Conservation (phyloP, 2,329 filamentous ascomycete genomes). For the Claviceps lovelessii region DNA sequence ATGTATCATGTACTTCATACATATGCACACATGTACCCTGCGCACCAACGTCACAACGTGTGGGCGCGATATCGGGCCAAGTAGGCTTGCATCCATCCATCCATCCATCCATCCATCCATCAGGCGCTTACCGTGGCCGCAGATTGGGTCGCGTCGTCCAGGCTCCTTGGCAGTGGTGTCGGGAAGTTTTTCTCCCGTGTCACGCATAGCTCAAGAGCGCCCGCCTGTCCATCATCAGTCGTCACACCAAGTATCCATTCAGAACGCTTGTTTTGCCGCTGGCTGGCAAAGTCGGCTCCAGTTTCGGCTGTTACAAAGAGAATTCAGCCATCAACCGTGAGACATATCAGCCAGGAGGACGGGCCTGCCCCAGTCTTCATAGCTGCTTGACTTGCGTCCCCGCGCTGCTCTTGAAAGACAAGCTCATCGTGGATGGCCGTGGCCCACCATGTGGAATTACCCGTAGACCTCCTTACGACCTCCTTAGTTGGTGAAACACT, state of each 20-base stretch:
- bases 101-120: not conserved
- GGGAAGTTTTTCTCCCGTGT: not conserved
- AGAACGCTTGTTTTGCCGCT: not conserved
- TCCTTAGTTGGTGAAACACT: too few relatives aligned
- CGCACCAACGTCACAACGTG: not conserved
- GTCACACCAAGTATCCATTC: not conserved
- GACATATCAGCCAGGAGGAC: not conserved
- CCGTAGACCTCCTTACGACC: too few relatives aligned
- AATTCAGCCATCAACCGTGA: not conserved
- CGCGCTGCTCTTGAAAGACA: too few relatives aligned
- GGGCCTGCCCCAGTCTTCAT: not conserved
- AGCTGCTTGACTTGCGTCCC: not conserved
- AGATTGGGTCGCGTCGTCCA: slow-evolving; percentile 6
- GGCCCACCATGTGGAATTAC: not conserved
- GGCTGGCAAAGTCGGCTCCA: not conserved
- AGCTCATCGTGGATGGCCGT: too few relatives aligned
- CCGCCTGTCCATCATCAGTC: too few relatives aligned
- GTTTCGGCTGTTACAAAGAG: not conserved
- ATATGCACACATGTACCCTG: too few relatives aligned
- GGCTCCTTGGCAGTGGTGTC: not conserved
- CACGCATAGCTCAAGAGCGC: too few relatives aligned
- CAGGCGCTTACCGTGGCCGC: slow-evolving; percentile 6
- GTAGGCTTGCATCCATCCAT: not conserved
- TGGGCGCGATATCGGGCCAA: not conserved
- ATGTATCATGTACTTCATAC: too few relatives aligned